Conservation (phyloP, 2,329 filamentous ascomycete species). For the Microsporum canis region DNA sequence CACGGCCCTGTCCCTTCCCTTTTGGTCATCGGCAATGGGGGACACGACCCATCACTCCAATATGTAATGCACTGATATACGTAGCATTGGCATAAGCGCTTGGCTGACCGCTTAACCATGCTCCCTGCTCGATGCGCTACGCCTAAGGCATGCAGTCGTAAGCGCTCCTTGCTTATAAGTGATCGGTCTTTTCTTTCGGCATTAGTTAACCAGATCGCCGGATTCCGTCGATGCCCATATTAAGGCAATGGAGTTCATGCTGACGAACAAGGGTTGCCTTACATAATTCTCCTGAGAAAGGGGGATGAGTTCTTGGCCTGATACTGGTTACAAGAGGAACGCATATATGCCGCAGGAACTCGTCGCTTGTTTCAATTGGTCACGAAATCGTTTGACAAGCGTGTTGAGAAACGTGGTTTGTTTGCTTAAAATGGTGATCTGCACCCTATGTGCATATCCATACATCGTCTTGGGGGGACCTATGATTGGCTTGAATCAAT, state of each 20-base stretch:
- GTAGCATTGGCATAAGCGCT: background rate
- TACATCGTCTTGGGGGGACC: background rate
- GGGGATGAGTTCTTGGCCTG: background rate
- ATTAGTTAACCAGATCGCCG: slow-evolving; percentile 2
- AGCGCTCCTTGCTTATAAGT: background rate
- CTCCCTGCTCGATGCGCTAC: background rate
- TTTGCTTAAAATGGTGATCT: background rate
- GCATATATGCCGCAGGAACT: background rate
- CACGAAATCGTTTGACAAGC: background rate
- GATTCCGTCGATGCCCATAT: background rate
- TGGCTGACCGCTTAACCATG: background rate
- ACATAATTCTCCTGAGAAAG: background rate
- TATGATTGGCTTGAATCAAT: background rate
- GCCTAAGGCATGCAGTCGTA: background rate
- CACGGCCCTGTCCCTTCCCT: background rate
- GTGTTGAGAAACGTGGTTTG: slow-evolving; percentile 3
- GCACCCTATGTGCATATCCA: background rate
- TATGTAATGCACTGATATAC: background rate
- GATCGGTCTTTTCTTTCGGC: background rate
- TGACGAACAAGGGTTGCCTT: background rate
- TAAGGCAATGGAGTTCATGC: background rate
- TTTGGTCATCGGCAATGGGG: background rate
- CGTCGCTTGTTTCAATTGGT: background rate
- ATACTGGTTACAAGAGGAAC: background rate
- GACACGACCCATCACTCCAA: background rate